Evolutionary conservation across 2,329 filamentous ascomycete genomes (phyloP).

Genomic region (Aspergillus tamarii): DNA sequence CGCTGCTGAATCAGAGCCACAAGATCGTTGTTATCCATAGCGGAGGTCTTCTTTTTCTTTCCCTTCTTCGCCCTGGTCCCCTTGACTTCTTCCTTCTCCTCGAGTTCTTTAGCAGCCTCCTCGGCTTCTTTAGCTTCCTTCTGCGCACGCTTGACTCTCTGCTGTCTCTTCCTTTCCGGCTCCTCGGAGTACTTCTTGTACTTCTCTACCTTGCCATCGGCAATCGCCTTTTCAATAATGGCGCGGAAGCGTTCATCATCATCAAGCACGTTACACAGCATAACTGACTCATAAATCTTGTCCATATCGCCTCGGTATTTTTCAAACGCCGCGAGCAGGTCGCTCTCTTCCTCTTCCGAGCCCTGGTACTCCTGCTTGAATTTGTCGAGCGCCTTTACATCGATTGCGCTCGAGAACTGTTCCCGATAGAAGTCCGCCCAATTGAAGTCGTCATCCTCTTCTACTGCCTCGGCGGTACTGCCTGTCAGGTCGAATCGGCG

Average conservation of each 20-base stretch:
- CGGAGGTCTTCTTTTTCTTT: slow-evolving; percentile 23
- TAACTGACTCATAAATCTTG: slow-evolving; percentile 76
- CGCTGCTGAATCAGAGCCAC: slow-evolving; percentile 75
- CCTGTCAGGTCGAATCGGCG: slow-evolving; percentile 88
- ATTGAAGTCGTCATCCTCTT: slow-evolving; percentile 74
- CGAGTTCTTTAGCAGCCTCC: slow-evolving; percentile 73
- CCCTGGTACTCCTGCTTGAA: slow-evolving; percentile 80
- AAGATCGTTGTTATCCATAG: slow-evolving; percentile 51
- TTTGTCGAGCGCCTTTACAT: slow-evolving; percentile 70
- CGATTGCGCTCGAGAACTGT: slow-evolving; percentile 79
- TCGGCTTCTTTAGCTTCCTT: slow-evolving; percentile 74
- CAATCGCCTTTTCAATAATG: slow-evolving; percentile 82
- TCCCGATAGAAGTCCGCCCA: slow-evolving; percentile 89
- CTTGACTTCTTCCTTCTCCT: slow-evolving; percentile 61
- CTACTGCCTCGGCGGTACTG: slow-evolving; percentile 80
- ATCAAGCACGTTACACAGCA: slow-evolving; percentile 80
- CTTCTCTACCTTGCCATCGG: slow-evolving; percentile 64
- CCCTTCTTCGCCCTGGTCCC: slow-evolving; percentile 26
- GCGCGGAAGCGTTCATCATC: slow-evolving; percentile 83
- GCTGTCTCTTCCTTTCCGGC: slow-evolving; percentile 64
- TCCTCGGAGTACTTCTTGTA: slow-evolving; percentile 75
- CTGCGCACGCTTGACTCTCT: slow-evolving; percentile 63
- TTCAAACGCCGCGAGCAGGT: slow-evolving; percentile 77
- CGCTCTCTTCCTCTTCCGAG: slow-evolving; percentile 80
- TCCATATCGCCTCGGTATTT: slow-evolving; percentile 75